Base-by-base conservation (phyloP, 2,329 filamentous ascomycete genomes). In the Sporothrix dimorphospora region DNA sequence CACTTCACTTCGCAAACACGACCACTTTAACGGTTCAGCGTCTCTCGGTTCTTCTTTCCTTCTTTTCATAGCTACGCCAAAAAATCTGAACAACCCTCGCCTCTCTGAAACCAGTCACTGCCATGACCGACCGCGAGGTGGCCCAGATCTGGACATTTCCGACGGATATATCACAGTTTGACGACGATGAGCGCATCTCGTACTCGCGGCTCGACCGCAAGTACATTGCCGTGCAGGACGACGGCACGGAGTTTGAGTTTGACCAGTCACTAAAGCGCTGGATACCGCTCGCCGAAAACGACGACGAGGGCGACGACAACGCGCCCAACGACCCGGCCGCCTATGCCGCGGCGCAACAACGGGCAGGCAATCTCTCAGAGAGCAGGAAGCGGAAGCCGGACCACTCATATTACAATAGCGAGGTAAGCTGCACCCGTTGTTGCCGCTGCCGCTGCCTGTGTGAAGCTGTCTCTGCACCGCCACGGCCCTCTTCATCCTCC, bases 171-270 rank as follows among this genome's bases (percentile, higher is more conserved):
- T 85, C 88, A 72, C 87, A 92, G 65, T 97, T 97, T 79, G 90
- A 91, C 77, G 83, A 83, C 72, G 94, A 97, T 79, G 88, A 92
- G 38, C 92, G 94, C 76, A 92, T 97, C 78, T 95, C 93, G 6
- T 97, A 91, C 83, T 95, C 93, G n/a, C 92, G 89, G 79, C 85
- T 93, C 74, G 91, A 95, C 81, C 86, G 89, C 78, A 95, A 94
- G 79, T 95, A 91, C 83, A 88, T 96, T 70, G 89, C 96, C 8
- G 94, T 97, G 74, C 91, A 93, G 72, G 92, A 94, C 65, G 90
- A 96, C 79, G 94, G 93, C 69, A 88, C 89, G 74, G 94, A 97
- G 80, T 97, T 91, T 83, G 92, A 94, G 80, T 98, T 91, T 83
- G 90, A 97, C 81, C 82, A 87, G 67, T 86, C 85, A 68, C 82